Evolutionary conservation across 192 early-diverging fungal species (phyloP).

Genomic region (Linnemannia schmuckeri): DNA sequence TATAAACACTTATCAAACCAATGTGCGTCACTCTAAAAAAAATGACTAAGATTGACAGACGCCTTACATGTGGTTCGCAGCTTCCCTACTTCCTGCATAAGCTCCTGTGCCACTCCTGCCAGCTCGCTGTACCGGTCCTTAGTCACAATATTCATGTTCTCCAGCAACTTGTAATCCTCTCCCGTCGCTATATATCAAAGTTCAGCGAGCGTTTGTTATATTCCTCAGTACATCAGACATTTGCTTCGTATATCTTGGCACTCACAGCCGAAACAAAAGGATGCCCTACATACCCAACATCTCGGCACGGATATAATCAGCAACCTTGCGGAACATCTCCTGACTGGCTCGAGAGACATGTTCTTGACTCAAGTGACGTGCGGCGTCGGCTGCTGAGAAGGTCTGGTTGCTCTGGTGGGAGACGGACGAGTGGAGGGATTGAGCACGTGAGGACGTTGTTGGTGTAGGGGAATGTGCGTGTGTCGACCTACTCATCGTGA

Average conservation of each 20-base stretch:
- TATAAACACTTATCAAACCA: no score
- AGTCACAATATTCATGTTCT: slow-evolving; percentile 58
- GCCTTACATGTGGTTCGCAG: slow-evolving; percentile 54
- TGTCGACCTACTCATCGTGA: background rate
- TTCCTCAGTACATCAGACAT: no score
- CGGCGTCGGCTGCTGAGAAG: slow-evolving; percentile 44
- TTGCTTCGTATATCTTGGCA: background rate
- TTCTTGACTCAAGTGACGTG: slow-evolving; percentile 41
- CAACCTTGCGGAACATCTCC: slow-evolving; percentile 58
- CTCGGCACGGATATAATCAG: slow-evolving; percentile 57
- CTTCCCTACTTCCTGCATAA: slow-evolving; percentile 59
- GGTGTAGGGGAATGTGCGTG: slow-evolving; percentile 20
- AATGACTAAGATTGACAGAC: background rate
- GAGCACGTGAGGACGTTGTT: slow-evolving; percentile 27
- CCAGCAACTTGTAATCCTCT: slow-evolving; percentile 59
- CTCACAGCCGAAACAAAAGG: no score
- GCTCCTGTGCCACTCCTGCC: slow-evolving; percentile 56
- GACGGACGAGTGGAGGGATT: slow-evolving; percentile 32
- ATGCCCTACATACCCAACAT: slow-evolving; percentile 39
- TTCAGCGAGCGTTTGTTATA: background rate
- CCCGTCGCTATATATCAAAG: slow-evolving; percentile 39
- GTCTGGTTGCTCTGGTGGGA: slow-evolving; percentile 27
- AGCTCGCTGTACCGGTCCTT: slow-evolving; percentile 58
- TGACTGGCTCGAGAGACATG: slow-evolving; percentile 58
- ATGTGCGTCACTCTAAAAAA: background rate